Percentiles rank a stretch among this genome's conserved stretches.
Evolutionary conservation across 2,329 filamentous ascomycete species (phyloP).

Genomic region (Aureobasidium sp.): DNA sequence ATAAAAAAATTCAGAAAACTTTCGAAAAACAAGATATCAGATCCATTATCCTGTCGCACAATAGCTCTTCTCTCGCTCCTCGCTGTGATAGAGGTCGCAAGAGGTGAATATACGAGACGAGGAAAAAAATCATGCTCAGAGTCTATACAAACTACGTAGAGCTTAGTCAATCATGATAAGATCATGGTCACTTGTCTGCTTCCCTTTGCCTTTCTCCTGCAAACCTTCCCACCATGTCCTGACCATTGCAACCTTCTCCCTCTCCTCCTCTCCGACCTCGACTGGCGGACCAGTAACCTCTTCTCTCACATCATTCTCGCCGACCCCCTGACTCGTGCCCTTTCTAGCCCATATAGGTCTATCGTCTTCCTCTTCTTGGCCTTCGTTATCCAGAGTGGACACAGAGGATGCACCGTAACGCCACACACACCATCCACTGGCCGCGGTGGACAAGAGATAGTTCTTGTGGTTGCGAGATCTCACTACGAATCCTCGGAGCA

Average conservation of each 20-base stretch:
- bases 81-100: no score
- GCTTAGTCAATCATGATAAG: not conserved
- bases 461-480: constrained; percentile 32
- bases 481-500: constrained; percentile 39
- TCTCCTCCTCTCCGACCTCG: constrained; percentile 41
- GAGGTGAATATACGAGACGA: not conserved
- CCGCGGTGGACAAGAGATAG: constrained; percentile 35
- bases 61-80: no score
- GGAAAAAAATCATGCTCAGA: not conserved
- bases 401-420: constrained; percentile 22
- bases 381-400: constrained; percentile 21
- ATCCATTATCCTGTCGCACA: no score
- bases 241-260: constrained; percentile 34
- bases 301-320: constrained; percentile 28
- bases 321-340: constrained; percentile 14
- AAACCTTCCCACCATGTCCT: constrained; percentile 33
- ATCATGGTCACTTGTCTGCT: not conserved
- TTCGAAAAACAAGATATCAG: not conserved
- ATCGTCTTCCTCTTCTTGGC: constrained; percentile 17
- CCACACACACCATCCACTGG: constrained; percentile 44
- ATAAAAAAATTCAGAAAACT: not conserved
- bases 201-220: not conserved
- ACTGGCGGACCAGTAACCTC: constrained; percentile 41
- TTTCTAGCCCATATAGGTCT: constrained; percentile 24
- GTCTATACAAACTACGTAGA: not conserved